phyloP scores from a whole-genome alignment of 2,329 filamentous ascomycete species.

The Claviceps sp. region DNA sequence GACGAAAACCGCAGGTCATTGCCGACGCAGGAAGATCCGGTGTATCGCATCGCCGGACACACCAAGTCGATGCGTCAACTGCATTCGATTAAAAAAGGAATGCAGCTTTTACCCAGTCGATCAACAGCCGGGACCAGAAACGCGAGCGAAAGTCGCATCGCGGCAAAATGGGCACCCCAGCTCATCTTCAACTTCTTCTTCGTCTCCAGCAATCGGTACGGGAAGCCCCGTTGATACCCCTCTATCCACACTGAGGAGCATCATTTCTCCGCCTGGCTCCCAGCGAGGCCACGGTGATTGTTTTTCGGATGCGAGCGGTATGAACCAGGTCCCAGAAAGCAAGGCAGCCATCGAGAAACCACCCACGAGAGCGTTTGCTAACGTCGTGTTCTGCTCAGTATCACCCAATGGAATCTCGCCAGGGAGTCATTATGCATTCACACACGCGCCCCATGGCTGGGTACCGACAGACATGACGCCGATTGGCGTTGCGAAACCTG shows the following conservation, averaged over 20 bases:
- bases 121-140: conserved; percentile 45
- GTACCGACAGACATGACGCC: conserved; percentile 28
- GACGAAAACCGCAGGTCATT: conserved; percentile 52
- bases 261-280: conserved; percentile 8
- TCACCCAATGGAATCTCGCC: conserved; percentile 19
- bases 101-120: conserved; percentile 89
- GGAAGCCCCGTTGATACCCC: conserved; percentile 29
- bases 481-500: conserved; percentile 26
- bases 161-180: conserved; percentile 26
- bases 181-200: conserved; percentile 32
- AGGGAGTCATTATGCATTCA: conserved; percentile 25
- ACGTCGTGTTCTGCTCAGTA: conserved; percentile 13
- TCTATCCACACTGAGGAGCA: background rate
- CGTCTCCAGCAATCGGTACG: conserved; percentile 28
- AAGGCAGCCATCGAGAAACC: background rate
- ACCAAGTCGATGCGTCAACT: conserved; percentile 75
- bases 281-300: conserved; percentile 24
- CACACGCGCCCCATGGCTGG: conserved; percentile 28
- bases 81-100: conserved; percentile 86
- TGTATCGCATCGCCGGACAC: conserved; percentile 69
- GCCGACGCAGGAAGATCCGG: conserved; percentile 83
- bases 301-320: conserved; percentile 30
- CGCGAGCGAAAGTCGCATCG: conserved; percentile 27
- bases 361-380: background rate
- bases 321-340: conserved; percentile 13